These are phyloP conservation scores for Cinchona pubescens DNA, from an alignment of 257 asterid genomes.

Conservation along the genomic window DNA sequence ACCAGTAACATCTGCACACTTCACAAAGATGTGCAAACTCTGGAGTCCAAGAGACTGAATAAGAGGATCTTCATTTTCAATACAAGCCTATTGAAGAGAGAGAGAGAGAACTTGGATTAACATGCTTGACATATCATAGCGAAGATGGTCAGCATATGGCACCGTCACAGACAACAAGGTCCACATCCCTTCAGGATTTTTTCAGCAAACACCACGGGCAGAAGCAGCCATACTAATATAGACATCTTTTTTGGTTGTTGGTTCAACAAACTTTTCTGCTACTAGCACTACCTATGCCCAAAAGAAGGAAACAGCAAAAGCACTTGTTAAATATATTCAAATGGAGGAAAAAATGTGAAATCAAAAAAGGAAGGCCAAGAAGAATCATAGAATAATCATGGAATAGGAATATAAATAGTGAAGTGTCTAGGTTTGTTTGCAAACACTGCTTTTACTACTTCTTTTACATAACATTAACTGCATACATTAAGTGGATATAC, in stretches of 20 bases:
- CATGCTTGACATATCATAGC: constrained; percentile 23
- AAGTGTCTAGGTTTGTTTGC: background rate
- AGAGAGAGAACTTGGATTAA: constrained; percentile 30
- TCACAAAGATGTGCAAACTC: constrained; percentile 93
- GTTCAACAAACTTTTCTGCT: constrained; percentile 49
- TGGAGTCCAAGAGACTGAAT: constrained; percentile 85
- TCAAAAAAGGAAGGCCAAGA: background rate
- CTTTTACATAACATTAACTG: background rate
- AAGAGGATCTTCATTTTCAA: constrained; percentile 67
- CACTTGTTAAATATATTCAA: background rate
- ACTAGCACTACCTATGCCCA: constrained; percentile 65
- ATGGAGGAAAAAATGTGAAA: background rate
- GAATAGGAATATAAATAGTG: background rate
- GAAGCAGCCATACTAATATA: constrained; percentile 81
- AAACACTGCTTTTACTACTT: background rate
- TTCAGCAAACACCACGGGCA: constrained; percentile 76
- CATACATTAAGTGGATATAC: background rate
- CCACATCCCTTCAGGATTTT: constrained; percentile 98
- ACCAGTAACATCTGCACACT: constrained; percentile 98
- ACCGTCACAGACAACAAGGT: constrained; percentile 92
- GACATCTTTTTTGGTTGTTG: constrained; percentile 54
- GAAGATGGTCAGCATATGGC: constrained; percentile 33
- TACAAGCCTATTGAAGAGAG: constrained; percentile 62
- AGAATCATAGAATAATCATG: background rate
- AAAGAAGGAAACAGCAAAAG: constrained; percentile 24